phyloP scores from a whole-genome alignment of 2,329 filamentous ascomycete species.

The Esteya vermicola region DNA sequence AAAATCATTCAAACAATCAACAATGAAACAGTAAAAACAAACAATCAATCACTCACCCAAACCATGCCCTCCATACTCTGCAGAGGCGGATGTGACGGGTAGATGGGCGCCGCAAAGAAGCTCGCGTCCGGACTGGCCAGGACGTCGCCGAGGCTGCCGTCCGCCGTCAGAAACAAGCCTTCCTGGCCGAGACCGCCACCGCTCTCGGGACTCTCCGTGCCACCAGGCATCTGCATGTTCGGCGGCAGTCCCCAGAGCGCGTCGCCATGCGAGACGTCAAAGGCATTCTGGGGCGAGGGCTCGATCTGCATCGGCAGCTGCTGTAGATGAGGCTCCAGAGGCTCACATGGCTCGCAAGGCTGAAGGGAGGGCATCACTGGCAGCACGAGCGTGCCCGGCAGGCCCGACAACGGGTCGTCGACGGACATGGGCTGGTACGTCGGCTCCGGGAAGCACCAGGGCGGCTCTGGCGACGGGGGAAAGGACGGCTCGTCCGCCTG shows the following conservation, averaged over 20 bases:
- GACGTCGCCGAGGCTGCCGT: background rate
- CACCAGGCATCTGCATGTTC: slow-evolving; percentile 19
- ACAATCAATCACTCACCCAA: background rate
- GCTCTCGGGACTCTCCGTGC: slow-evolving; percentile 23
- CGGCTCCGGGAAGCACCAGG: too few relatives aligned
- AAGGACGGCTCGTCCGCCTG: too few relatives aligned
- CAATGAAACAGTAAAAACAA: background rate
- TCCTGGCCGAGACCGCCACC: too few relatives aligned
- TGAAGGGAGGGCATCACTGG: too few relatives aligned
- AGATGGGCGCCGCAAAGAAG: background rate
- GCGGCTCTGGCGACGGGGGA: too few relatives aligned
- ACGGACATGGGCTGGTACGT: too few relatives aligned
- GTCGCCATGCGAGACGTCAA: slow-evolving; percentile 32
- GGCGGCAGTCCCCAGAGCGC: slow-evolving; percentile 27
- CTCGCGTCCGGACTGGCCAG: background rate
- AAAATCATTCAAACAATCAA: too few relatives aligned
- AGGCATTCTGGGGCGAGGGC: slow-evolving; percentile 17
- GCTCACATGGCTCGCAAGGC: too few relatives aligned
- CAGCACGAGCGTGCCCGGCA: too few relatives aligned
- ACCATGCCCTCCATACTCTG: background rate
- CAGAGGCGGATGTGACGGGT: background rate
- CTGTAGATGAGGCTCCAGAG: background rate
- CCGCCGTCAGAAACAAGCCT: background rate
- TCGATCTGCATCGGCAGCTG: slow-evolving; percentile 1
- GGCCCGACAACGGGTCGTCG: too few relatives aligned